Conservation (phyloP, 83 land plant genomes). For the Thuja plicata region DNA sequence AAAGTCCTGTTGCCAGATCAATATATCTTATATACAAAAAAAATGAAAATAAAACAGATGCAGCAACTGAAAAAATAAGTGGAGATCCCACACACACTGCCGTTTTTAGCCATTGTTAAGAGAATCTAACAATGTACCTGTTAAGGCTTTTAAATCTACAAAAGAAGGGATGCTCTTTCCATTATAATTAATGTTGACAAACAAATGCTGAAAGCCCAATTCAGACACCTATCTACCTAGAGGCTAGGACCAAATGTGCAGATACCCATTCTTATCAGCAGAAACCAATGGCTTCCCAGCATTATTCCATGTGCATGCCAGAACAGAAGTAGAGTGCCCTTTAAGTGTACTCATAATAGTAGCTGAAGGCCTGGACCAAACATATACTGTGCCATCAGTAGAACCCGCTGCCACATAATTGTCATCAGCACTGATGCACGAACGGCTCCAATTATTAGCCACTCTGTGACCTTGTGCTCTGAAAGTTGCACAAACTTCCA, state of each 20-base stretch:
- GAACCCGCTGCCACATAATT: slow-evolving; percentile 89
- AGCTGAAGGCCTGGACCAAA: slow-evolving; percentile 67
- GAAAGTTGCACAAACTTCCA: slow-evolving; percentile 83
- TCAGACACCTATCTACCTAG: background rate
- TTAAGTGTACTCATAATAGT: slow-evolving; percentile 60
- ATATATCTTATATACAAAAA: background rate
- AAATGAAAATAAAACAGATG: background rate
- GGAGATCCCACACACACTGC: background rate
- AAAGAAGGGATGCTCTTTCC: background rate
- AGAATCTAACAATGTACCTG: background rate
- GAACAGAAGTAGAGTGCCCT: slow-evolving; percentile 70
- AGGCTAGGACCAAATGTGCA: slow-evolving; percentile 66
- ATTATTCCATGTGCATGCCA: slow-evolving; percentile 93
- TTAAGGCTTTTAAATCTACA: background rate
- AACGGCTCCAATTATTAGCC: slow-evolving; percentile 86
- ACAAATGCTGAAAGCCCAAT: background rate
- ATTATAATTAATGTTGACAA: background rate
- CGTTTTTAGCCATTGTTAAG: background rate
- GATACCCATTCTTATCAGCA: slow-evolving; percentile 74
- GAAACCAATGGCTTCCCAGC: slow-evolving; percentile 79
- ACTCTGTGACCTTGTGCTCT: slow-evolving; percentile 75
- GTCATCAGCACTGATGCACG: slow-evolving; percentile 91
- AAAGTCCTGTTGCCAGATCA: background rate
- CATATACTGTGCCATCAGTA: slow-evolving; percentile 75
- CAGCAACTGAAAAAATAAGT: background rate